phyloP scores from a whole-genome alignment of 1,284 basidiomycete species.

The Tilletia walkeri region DNA sequence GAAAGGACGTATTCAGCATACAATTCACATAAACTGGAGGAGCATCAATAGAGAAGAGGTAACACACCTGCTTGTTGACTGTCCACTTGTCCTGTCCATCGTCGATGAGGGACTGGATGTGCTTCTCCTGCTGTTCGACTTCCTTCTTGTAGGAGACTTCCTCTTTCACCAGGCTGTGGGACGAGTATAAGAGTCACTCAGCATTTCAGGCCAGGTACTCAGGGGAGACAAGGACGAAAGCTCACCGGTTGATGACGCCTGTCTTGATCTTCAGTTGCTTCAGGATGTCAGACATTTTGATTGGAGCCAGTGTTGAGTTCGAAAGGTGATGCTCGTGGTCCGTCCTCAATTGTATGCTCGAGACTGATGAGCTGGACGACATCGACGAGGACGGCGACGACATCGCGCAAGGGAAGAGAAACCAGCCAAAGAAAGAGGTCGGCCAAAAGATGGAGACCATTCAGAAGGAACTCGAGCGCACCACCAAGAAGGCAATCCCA shows the following conservation, averaged over 20 bases:
- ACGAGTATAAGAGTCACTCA: not conserved
- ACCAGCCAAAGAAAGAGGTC: too few relatives aligned
- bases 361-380: too few relatives aligned
- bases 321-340: too few relatives aligned
- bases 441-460: slow-evolving; percentile 41
- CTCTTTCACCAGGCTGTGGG: not conserved
- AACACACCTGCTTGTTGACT: slow-evolving; percentile 13
- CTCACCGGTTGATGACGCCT: not conserved
- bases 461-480: slow-evolving; percentile 42
- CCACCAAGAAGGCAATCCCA: slow-evolving; percentile 34
- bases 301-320: not conserved
- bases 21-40: not conserved
- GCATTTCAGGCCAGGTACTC: not conserved
- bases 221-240: not conserved
- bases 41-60: not conserved
- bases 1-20: not conserved
- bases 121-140: slow-evolving; percentile 1
- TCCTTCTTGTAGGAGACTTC: slow-evolving; percentile 10
- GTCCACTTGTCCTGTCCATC: slow-evolving; percentile 13
- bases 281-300: not conserved
- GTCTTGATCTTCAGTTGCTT: slow-evolving; percentile 14
- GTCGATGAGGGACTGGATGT: slow-evolving; percentile 11
- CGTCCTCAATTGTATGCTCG: too few relatives aligned
- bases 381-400: too few relatives aligned
- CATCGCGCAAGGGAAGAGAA: too few relatives aligned